Conservation (phyloP, 2,329 filamentous ascomycete species). For the Celoporthe dispersa region DNA sequence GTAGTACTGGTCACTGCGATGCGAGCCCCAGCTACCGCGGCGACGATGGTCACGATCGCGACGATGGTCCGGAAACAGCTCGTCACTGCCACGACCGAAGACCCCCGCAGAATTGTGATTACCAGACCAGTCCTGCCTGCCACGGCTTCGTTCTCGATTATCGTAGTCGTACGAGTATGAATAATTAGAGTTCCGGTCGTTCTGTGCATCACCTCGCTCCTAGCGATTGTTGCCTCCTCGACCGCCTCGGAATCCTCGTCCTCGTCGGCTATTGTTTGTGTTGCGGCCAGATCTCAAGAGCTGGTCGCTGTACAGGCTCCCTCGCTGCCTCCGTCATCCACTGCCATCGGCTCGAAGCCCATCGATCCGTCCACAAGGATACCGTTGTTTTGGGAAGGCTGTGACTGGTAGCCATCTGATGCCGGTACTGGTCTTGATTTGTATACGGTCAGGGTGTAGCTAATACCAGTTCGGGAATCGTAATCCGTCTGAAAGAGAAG, state of each 20-base stretch:
- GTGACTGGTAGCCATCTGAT: constrained; percentile 41
- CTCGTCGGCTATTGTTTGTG: constrained; percentile 20
- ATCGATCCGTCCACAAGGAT: constrained; percentile 57
- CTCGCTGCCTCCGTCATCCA: constrained; percentile 38
- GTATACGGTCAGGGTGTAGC: constrained; percentile 15
- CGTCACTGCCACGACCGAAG: neutral
- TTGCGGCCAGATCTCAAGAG: constrained; percentile 37
- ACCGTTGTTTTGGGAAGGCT: constrained; percentile 37
- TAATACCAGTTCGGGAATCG: constrained; percentile 6
- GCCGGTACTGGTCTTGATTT: constrained; percentile 34
- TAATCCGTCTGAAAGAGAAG: constrained; percentile 35
- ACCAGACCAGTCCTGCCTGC: neutral
- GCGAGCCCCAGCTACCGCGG: neutral
- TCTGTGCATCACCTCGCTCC: constrained; percentile 19
- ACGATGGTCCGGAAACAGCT: neutral
- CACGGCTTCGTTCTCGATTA: constrained; percentile 7
- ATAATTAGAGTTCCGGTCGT: constrained; percentile 1
- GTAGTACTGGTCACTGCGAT: neutral
- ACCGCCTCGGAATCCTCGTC: constrained; percentile 27
- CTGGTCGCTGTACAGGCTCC: constrained; percentile 59
- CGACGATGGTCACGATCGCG: neutral
- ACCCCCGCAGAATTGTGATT: neutral
- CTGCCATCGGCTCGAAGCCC: constrained; percentile 55
- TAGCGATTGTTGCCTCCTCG: constrained; percentile 29
- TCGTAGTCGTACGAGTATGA: neutral